Conservation (phyloP, 148 eudicot genomes). For the Chenopodium formosanum region DNA sequence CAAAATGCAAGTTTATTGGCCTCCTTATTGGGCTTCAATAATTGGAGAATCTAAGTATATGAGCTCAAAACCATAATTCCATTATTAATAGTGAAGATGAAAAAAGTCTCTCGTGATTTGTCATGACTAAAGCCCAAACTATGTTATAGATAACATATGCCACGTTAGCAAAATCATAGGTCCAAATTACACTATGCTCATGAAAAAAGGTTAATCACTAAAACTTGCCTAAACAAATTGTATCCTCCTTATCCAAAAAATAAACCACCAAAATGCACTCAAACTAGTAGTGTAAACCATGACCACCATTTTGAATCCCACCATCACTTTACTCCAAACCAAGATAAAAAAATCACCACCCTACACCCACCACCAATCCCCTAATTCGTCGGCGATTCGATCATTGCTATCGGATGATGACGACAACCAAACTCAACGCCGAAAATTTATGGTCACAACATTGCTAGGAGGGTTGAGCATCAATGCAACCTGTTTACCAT, state of each 20-base stretch:
- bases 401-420: constrained; percentile 26
- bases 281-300: constrained; percentile 28
- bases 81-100: too few species aligned
- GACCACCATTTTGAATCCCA: constrained; percentile 49
- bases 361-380: constrained; percentile 21
- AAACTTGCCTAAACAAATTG: constrained; percentile 18
- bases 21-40: too few species aligned
- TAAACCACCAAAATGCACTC: neutral
- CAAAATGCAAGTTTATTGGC: too few species aligned
- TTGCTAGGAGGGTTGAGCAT: constrained; percentile 44
- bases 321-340: constrained; percentile 41
- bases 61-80: too few species aligned
- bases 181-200: constrained; percentile 13
- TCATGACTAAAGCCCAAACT: neutral
- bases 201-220: constrained; percentile 8
- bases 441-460: constrained; percentile 47
- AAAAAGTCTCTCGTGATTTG: too few species aligned
- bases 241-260: constrained; percentile 19
- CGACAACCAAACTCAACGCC: constrained; percentile 28
- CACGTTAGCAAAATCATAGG: constrained; percentile 11
- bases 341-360: constrained; percentile 27
- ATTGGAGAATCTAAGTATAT: too few species aligned
- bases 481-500: constrained; percentile 18
- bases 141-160: constrained; percentile 14
- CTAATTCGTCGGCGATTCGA: constrained; percentile 20